A percentile compares a stretch with the other conserved stretches of the same genome.
Conservation (phyloP, 129 eudicot genomes). For the Artemisia annua region DNA sequence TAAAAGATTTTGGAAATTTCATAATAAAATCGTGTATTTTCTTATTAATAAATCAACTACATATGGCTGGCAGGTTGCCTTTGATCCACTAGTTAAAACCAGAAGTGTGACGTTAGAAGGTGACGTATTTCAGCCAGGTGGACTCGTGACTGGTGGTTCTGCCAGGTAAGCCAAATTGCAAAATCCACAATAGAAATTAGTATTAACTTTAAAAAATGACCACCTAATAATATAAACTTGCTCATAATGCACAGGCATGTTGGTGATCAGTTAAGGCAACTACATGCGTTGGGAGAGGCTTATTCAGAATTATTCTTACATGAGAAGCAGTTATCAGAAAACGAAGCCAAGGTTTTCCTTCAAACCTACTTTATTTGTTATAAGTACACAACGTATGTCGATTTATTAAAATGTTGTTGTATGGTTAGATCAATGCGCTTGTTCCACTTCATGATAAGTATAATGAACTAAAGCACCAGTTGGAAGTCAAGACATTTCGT, state of each 20-base stretch:
- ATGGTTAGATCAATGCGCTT: conserved; percentile 63
- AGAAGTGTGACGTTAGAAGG: conserved; percentile 94
- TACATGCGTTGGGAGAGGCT: conserved; percentile 78
- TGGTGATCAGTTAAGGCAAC: conserved; percentile 78
- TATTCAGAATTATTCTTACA: conserved; percentile 63
- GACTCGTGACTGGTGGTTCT: conserved; percentile 97
- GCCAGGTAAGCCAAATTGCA: conserved; percentile 58
- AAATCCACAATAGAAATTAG: not conserved
- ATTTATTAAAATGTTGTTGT: not conserved
- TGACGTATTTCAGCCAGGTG: conserved; percentile 94
- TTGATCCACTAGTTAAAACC: conserved; percentile 59
- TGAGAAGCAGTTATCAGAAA: conserved; percentile 71
- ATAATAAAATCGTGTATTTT: not conserved
- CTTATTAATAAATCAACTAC: not conserved
- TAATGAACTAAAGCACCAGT: conserved; percentile 66
- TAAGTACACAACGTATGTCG: no score
- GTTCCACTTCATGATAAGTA: conserved; percentile 79
- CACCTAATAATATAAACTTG: conserved; percentile 13
- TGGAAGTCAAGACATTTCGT: conserved; percentile 81
- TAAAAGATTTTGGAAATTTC: not conserved
- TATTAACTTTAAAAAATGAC: not conserved
- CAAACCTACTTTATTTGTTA: conserved; percentile 4
- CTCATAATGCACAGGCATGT: conserved; percentile 64
- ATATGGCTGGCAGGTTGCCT: conserved; percentile 71
- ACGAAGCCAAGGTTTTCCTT: conserved; percentile 80